Base-by-base conservation (phyloP, 345 rosid species). In the Linum trigynum region DNA sequence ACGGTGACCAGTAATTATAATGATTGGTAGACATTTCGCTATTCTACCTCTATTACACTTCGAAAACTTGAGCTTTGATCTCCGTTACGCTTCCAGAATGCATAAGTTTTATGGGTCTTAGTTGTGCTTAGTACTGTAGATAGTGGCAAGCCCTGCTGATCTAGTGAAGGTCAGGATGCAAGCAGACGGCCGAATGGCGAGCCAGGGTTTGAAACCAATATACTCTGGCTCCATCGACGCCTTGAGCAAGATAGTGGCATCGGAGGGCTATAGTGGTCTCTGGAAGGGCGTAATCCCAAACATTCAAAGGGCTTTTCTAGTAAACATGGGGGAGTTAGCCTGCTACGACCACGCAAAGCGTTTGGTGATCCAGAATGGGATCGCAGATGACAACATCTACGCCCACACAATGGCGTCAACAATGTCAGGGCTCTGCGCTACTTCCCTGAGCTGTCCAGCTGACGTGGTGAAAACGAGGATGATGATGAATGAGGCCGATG, bases 91-190 rank as follows among this genome's bases (percentile, higher is more conserved):
- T 12, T 3, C 32, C 12, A 12, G 8, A 3, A 3, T 14, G 58
- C 32, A 55, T 56, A 1, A 45, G 9, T 45, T 45, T 14, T 45
- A 2, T 8, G 39, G 15, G 62, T 67, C 48, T 42, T 69, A 61
- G 45, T 78, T 74, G 39, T 32, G 40, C 57, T 69, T 82, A 85
- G 88, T 74, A 67, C 57, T 78, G 67, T 83, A 91, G 95, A 75
- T 88, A 56, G 88, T 86, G 68, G 96, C 94, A n/a, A 88, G 96
- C 61, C 96, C 96, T 9, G 87, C 98, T 59, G 96, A 91, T 84
- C 87, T 91, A 65, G 85, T 85, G 6, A 91, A 91, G 73, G 96
- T 91, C 78, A 78, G 96, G 70, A 88, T 91, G 98, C 98, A 91
- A 85, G 92, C 91, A 1, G 91, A 88, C 72, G 80, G 94, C 16